A percentile compares a stretch with the other conserved stretches of the same genome.
phyloP scores from a whole-genome alignment of 768 basidiomycete genomes.

The Pseudohyphozyma bogoriensis region DNA sequence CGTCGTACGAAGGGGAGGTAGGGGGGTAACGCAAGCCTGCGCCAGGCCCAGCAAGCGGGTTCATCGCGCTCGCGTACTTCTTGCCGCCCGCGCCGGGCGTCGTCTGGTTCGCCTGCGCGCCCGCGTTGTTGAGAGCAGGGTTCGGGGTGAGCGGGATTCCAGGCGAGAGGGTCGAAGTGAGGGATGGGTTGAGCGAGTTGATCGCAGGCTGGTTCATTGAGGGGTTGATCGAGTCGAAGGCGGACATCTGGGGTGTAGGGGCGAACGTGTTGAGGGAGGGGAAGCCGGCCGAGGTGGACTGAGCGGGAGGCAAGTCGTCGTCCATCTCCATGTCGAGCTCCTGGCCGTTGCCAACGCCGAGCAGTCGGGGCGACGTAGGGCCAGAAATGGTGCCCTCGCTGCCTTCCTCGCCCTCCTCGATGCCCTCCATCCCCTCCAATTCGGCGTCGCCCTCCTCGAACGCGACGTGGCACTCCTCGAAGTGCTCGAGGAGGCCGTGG shows the following conservation, averaged over 20 bases:
- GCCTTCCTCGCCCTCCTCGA: constrained; percentile 22
- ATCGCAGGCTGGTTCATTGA: constrained; percentile 5
- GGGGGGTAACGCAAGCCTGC: not conserved
- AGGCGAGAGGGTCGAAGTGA: constrained; percentile 12
- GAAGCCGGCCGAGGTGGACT: not conserved
- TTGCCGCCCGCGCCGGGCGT: constrained; percentile 6
- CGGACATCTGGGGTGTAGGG: not conserved
- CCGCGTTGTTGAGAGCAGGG: not conserved
- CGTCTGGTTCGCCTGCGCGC: not conserved
- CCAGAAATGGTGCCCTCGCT: constrained; percentile 27
- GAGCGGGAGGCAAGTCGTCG: constrained; percentile 5
- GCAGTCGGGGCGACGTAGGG: constrained; percentile 21
- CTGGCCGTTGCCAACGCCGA: constrained; percentile 9
- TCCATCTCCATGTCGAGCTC: constrained; percentile 33
- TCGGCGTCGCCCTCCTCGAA: constrained; percentile 27
- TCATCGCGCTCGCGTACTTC: constrained; percentile 7
- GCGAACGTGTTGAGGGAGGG: too few relatives aligned
- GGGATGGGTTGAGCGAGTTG: too few relatives aligned
- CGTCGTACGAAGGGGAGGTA: too few relatives aligned
- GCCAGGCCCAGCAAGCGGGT: not conserved
- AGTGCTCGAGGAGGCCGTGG: constrained; percentile 79
- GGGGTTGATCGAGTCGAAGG: constrained; percentile 12
- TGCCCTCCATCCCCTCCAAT: constrained; percentile 20
- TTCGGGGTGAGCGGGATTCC: too few relatives aligned
- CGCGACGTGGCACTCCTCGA: constrained; percentile 76